Conservation (phyloP, 148 eudicot genomes). For the Selenicereus undatus region DNA sequence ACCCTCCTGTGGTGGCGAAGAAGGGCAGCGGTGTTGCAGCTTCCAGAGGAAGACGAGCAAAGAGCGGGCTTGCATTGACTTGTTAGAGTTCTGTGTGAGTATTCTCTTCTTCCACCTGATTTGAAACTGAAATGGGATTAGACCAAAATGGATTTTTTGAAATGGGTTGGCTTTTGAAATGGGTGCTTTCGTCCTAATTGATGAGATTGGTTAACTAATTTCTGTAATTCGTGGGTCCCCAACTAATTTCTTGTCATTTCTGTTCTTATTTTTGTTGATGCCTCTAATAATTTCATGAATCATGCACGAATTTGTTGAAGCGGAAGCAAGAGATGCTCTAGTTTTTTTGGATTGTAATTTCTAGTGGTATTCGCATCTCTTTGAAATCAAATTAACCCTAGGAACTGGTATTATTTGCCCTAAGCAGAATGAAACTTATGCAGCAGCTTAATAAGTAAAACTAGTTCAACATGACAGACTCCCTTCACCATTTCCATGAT, state of each 20-base stretch:
- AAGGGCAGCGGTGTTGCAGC: not conserved
- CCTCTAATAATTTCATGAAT: not conserved
- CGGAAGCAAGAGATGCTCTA: not conserved
- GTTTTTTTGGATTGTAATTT: not conserved
- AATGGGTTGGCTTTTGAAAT: not conserved
- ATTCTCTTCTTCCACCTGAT: not conserved
- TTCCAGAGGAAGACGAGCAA: not conserved
- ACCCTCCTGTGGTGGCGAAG: not conserved
- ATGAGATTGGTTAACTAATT: not conserved
- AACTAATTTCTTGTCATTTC: not conserved
- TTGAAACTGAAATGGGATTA: not conserved
- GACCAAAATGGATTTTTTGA: not conserved
- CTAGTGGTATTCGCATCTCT: not conserved
- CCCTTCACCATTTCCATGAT: not conserved
- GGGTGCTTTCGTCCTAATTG: not conserved
- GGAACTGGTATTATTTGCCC: not conserved
- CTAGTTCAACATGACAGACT: not conserved
- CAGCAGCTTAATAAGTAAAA: not conserved
- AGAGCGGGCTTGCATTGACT: not conserved
- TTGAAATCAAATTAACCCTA: not conserved
- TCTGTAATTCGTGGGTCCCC: not conserved
- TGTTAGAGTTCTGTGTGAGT: not conserved
- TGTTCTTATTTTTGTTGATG: not conserved
- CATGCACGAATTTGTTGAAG: not conserved
- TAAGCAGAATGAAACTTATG: not conserved